A percentile compares a stretch with the other conserved stretches of the same genome.
These are phyloP conservation scores for Penicillium capsulatum DNA, from an alignment of 2,329 filamentous ascomycete genomes.

Conservation along the genomic window DNA sequence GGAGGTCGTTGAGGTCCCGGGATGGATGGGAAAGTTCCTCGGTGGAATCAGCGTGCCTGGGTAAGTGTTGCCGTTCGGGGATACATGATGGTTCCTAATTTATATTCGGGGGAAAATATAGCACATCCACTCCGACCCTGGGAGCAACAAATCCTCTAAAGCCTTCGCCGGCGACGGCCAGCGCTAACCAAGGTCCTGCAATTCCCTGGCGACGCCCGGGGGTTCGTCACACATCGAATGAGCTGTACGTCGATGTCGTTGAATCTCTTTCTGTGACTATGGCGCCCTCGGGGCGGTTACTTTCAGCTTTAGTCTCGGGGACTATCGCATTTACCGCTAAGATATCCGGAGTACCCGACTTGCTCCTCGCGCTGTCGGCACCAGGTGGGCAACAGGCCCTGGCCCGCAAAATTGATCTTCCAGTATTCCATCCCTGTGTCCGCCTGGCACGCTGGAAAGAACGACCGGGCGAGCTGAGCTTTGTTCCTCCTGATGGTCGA, in stretches of 20 bases:
- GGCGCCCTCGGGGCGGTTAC: constrained; percentile 80
- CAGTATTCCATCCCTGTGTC: constrained; percentile 95
- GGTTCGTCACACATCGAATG: constrained; percentile 92
- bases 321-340: constrained; percentile 94
- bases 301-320: constrained; percentile 83
- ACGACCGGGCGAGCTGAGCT: constrained; percentile 84
- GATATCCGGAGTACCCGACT: constrained; percentile 87
- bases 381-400: constrained; percentile 77
- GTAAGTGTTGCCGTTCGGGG: constrained; percentile 42
- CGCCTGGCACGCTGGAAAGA: constrained; percentile 86
- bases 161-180: constrained; percentile 35
- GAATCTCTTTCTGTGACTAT: constrained; percentile 85
- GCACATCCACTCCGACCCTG: constrained; percentile 41
- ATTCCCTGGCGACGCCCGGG: constrained; percentile 90
- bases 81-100: neutral
- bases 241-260: constrained; percentile 92
- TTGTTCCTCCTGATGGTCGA: constrained; percentile 88
- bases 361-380: constrained; percentile 74
- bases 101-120: constrained; percentile 6
- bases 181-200: constrained; percentile 43
- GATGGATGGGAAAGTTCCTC: constrained; percentile 81
- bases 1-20: constrained; percentile 88
- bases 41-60: constrained; percentile 81
- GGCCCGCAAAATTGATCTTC: constrained; percentile 70
- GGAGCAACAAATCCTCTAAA: constrained; percentile 40